A percentile compares a stretch with the other conserved stretches of the same genome.
These are phyloP conservation scores for Calophaca sinica DNA, from an alignment of 306 rosid species.

Conservation along the genomic window DNA sequence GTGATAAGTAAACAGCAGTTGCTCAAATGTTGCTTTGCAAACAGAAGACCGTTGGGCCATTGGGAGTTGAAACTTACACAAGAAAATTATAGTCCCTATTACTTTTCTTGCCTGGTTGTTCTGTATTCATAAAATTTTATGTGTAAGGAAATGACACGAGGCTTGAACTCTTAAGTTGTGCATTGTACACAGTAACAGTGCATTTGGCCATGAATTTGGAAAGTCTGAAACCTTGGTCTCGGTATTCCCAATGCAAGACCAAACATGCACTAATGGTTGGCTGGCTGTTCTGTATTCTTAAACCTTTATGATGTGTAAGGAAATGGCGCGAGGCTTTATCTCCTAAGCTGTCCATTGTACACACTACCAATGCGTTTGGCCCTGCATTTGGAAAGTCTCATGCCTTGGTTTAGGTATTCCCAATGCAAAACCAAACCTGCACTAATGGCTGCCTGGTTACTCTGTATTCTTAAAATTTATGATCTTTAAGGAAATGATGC, in stretches of 20 bases:
- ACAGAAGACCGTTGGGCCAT: conserved; percentile 25
- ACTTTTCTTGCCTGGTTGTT: conserved; percentile 1
- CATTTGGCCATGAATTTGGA: neutral
- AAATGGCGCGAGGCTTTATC: too few species aligned
- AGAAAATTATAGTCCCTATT: neutral
- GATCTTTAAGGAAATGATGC: neutral
- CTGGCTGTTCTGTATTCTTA: too few species aligned
- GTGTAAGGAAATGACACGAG: neutral
- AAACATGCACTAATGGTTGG: too few species aligned
- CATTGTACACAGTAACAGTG: neutral
- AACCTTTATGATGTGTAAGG: too few species aligned
- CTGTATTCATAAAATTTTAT: neutral
- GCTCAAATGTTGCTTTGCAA: conserved; percentile 33
- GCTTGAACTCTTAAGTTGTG: neutral
- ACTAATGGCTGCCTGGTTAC: neutral
- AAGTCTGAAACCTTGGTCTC: too few species aligned
- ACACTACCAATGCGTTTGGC: neutral
- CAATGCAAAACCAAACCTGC: neutral
- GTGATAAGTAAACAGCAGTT: conserved; percentile 40
- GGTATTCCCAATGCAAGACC: too few species aligned
- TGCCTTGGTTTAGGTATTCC: neutral
- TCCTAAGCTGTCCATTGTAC: too few species aligned
- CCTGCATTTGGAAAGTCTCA: neutral
- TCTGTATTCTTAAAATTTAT: neutral
- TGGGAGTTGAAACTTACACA: conserved; percentile 29